Conservation (phyloP, 805 yeast genomes). For the Schwanniomyces vanrijiae region DNA sequence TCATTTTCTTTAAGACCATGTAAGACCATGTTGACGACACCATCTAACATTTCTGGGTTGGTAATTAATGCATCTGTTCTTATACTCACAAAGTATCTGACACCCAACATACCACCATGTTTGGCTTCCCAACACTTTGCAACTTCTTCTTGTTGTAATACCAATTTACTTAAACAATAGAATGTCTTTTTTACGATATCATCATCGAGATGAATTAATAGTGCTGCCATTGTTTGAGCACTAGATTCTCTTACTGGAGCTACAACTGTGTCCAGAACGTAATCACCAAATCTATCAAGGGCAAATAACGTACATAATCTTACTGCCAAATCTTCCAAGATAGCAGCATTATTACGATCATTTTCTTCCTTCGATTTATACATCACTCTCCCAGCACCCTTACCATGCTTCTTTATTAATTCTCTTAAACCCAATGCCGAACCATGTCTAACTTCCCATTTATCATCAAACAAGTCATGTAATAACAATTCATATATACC, state of each 20-base stretch:
- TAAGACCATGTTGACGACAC: conserved; percentile 79
- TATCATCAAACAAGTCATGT: conserved; percentile 76
- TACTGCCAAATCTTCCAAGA: conserved; percentile 86
- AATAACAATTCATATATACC: conserved; percentile 83
- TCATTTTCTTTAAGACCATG: conserved; percentile 77
- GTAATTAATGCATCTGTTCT: conserved; percentile 73
- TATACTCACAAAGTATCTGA: conserved; percentile 88
- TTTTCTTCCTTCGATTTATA: conserved; percentile 65
- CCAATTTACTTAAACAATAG: conserved; percentile 61
- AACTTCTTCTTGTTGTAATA: conserved; percentile 58
- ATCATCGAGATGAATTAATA: conserved; percentile 70
- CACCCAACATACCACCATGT: conserved; percentile 95
- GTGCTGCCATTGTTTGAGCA: conserved; percentile 91
- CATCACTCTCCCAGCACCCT: conserved; percentile 78
- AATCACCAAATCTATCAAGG: conserved; percentile 94
- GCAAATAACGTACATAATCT: conserved; percentile 85
- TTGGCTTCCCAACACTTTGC: conserved; percentile 89
- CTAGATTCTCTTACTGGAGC: conserved; percentile 98
- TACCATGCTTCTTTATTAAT: conserved; percentile 76
- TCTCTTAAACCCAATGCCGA: conserved; percentile 92
- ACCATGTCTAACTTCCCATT: conserved; percentile 96
- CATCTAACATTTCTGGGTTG: conserved; percentile 59
- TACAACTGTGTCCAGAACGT: conserved; percentile 94
- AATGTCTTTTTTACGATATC: conserved; percentile 63
- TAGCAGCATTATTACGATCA: conserved; percentile 58